Evolutionary conservation across 139 green algal species (phyloP), one percentile per base, ranked within the genome.

Genomic region (Coelastrella sp.): DNA sequence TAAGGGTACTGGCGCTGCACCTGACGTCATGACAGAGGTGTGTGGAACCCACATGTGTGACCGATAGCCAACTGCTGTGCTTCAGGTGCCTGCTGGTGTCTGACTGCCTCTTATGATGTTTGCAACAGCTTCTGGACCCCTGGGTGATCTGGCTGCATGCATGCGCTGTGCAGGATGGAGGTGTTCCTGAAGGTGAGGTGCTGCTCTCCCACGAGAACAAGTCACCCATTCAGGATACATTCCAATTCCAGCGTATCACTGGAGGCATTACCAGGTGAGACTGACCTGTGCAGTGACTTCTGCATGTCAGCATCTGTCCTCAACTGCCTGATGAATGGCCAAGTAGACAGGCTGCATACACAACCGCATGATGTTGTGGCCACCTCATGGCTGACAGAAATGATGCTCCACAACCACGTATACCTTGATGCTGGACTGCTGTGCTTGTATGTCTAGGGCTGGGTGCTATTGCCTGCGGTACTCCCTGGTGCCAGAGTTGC

Each of bases 131-230:
- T 58, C 11, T 80, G 74, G 74, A 58, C 11, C 0, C 12, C 3
- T 87, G 59, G 35, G 35, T 49, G 6, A 49, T 49, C 35, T 49
- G 35, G 35, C 35, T 49, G 35, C 35, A 49, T 49, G 35, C 35
- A 49, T 49, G 35, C 3, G 35, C 35, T 49, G 35, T 82, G 72
- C 65, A 89, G 85, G 85, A 83, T 35, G 73, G 74, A 25, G 60
- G 17, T 76, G 74, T 8, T n/a, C 79, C 19, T 65, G 78, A 88
- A 1, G 90, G 75, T n/a, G 91, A 96, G 89, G 92, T 96, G 72
- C 35, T 97, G 68, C 70, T 94, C 20, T 72, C 68, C 6, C 57
- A 95, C 22, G 87, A 93, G 65, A 97, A 96, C 90, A 92, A 93
- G 63, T 91, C 87, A 4, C 93, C 93, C 19, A 87, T 85, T 6